Base-by-base conservation (phyloP, 2,329 filamentous ascomycete species). In the Neocatenulostroma microsporum region DNA sequence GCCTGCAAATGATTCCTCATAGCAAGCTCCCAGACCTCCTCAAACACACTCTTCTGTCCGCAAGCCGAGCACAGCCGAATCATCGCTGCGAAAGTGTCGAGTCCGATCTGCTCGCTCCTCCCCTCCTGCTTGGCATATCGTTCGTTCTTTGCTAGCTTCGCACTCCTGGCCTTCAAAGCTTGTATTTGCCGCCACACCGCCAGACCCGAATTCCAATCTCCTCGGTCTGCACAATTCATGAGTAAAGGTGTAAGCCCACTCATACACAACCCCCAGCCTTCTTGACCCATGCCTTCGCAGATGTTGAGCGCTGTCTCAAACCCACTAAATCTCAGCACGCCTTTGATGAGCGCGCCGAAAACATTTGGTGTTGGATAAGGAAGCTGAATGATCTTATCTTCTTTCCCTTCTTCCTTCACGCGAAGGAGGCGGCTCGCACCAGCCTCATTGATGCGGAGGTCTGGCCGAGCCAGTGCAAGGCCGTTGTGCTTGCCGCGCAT, bases 221-320 rank as follows among this genome's bases (percentile, higher is more conserved):
- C 37, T 8, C 58, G 51, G 4, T 54, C 48, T 5, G 62, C 55
- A 44, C 66, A 68, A 37, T 67, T 60, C 8, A 51, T 48, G 25
- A 70, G 50, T 21, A 70, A 50, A 11, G 57, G 51, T 1, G 49
- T 56, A 4, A 69, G 51, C 3, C 60, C 61, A 10, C 46, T 44
- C 25, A 63, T 53, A 36, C 63, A 61, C 7, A 69, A 48, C 8
- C 66, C 64, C 66, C 66, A 70, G 26, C 66, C 66, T 31, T 68
- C 61, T 5, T 50, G 41, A 12, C 61, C 59, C 59, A 69, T 63
- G 21, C 60, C 55, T 32, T 56, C 55, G 43, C 62, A 67, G 11
- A 67, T 55, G 2, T 60, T 50, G 7, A 68, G 44, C 9, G 66
- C 61, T 9, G 60, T 54, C 3, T 67, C 61, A 30, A 69, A 64